Evolutionary conservation across 176 grass and related monocot species (phyloP), one percentile per base, ranked within the genome.

Genomic region (Chloris gayana): DNA sequence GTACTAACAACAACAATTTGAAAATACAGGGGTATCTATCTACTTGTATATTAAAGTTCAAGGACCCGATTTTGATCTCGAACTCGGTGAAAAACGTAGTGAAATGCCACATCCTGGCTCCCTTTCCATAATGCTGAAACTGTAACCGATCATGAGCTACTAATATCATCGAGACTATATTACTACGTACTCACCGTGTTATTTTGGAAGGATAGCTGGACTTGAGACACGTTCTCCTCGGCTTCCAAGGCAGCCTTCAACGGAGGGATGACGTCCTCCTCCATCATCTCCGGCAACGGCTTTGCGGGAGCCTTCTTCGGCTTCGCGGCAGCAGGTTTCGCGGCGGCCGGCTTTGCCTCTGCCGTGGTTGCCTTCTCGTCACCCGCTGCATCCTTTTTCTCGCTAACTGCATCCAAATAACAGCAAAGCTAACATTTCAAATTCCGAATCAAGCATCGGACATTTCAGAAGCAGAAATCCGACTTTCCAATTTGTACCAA

Each of bases 211-310:
- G 88, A 84, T 21, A 98, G 86, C 75, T 87, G 81, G 65, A 98
- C 85, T 79, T 89, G 58, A 59, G 86, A 95, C 74, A 98, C 82
- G 61, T 95, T 69, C 24, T 97, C 89, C 80, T 98, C 90, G 1
- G 84, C 86, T 39, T 98, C 90, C 7, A 98, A 84, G 24, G 37
- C 87, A 1, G 72, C 71, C 79, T 80, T 93, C 9, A 95, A 78
- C 32, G 92, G 82, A 47, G 95, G 95, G 75, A 98, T 98, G 71
- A 98, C 74, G 57, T 98, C 95, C 49, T 98, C 86, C 82, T 89
- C 70, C 95, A 98, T 98, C 83, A 98, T 85, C 82, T 98, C 92
- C 17, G 92, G 90, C 86, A 98, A 44, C 13, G 87, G 67, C 80
- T 89, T 93, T n/a, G 68, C 75, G 0, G 86, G 62, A 22, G 88